Evolutionary conservation across 2,329 filamentous ascomycete species (phyloP), one percentile per base, ranked within the genome.

Genomic region (Coniochaeta hoffmannii): DNA sequence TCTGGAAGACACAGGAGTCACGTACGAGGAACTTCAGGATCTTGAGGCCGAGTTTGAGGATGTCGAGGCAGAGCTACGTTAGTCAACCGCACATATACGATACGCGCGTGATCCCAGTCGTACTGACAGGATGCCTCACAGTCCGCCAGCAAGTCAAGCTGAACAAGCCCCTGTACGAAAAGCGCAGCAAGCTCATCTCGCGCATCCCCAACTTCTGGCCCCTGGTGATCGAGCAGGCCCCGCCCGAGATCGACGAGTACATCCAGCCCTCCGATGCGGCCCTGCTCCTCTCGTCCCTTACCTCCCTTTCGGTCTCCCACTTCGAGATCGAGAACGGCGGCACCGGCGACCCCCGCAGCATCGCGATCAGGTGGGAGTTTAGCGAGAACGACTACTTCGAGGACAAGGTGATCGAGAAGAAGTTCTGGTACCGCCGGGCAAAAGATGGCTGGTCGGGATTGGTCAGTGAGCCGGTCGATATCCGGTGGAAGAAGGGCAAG

Each of bases 191-290:
- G 63, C 73, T 90, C 60, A 76, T 94, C 61, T 72, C 81, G 60
- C 78, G 86, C 66, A 92, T 97, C 67, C 82, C 85, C 63, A 85
- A 89, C 75, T 99, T 97, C 83, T 97, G 94, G 94, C 80, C 89
- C n/a, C 82, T 95, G 57, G 92, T 97, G 56, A 81, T 97, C 69
- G 89, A 96, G 76, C 87, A 91, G 74, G 86, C 89, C 2, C 91
- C 92, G 1, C 79, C 82, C 50, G 90, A 96, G 60, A 82, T 99
- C 63, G 91, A 96, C 73, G 86, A 90, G 72, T 91, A 87, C 78
- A 88, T 97, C 68, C 86, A 90, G 68, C 88, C 90, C 44, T 81
- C 82, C 51, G 93, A 97, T 75, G 85, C 86, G 14, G 80, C 81
- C 9, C 75, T 94, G 59, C 81, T 97, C 57, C 80, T 86, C 60